phyloP scores from a whole-genome alignment of 148 eudicot species.

The Arbutus unedo region DNA sequence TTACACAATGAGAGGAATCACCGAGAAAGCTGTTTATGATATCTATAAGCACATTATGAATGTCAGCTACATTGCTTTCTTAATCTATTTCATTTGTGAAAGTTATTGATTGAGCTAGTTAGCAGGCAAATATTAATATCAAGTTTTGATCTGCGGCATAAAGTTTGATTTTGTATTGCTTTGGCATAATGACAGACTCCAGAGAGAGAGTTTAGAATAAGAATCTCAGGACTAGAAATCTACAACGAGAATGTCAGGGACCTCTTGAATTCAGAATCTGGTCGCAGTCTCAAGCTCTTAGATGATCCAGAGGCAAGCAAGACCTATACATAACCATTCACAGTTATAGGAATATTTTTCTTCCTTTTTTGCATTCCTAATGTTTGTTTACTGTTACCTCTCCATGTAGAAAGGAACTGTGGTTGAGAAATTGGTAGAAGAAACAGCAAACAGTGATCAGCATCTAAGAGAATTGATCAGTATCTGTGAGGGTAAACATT shows the following conservation, averaged over 20 bases:
- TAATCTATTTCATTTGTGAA: background rate
- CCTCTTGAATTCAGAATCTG: constrained; percentile 78
- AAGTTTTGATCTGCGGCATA: background rate
- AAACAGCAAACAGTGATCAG: constrained; percentile 59
- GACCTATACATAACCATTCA: background rate
- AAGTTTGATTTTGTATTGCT: constrained; percentile 9
- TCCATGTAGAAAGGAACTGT: constrained; percentile 82
- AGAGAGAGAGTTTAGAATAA: constrained; percentile 74
- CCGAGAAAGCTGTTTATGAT: constrained; percentile 77
- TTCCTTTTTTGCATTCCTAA: background rate
- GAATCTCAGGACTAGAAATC: constrained; percentile 86
- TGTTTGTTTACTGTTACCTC: background rate
- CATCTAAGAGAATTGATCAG: constrained; percentile 73
- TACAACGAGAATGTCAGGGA: constrained; percentile 94
- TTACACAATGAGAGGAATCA: constrained; percentile 91
- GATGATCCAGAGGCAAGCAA: constrained; percentile 97
- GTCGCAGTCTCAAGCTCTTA: constrained; percentile 78
- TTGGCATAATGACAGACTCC: constrained; percentile 57
- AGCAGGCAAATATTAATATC: background rate
- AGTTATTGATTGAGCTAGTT: background rate
- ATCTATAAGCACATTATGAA: constrained; percentile 59
- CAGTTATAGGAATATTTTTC: background rate
- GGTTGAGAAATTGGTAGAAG: constrained; percentile 92
- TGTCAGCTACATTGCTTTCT: constrained; percentile 32
- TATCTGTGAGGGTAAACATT: constrained; percentile 79